Base-by-base conservation (phyloP, 306 rosid species). In the Inga leiocalycina region DNA sequence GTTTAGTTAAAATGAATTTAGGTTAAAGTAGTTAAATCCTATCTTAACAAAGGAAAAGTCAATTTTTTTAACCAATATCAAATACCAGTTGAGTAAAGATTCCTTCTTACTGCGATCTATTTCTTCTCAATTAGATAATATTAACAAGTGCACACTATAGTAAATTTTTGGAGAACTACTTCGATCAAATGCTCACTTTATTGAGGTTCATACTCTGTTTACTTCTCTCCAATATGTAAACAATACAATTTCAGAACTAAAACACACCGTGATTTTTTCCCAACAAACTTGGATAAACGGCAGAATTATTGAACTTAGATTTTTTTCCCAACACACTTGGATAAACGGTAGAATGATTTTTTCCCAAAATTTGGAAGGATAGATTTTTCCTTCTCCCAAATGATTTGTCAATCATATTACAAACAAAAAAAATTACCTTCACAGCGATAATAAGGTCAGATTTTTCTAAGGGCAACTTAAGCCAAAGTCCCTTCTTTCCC, bases 401-500 rank as follows among this genome's bases (percentile, higher is more conserved):
- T 57, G 12, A 10, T 62, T 22, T 62, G 10, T 62, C 11, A 27
- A 24, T 24, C 17, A 27, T 62, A 24, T 24, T 4, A 27, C 69
- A 64, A 11, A 39, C 39, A 27, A 4, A 30, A 13, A 2, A 84
- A 90, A 90, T 89, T 89, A 93, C 99, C 99, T 96, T 92, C 48
- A 96, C 83, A 48, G 98, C 96, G 74, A 89, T 59, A 79, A 96
- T 94, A 71, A 96, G 91, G 65, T 90, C 92, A 17, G 94, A 93
- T 74, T 85, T 84, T 48, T 93, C 97, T 71, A 88, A 81, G 1
- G 88, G 97, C 85, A 96, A 81, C 90, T 93, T 91, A 24, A 96
- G 98, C 99, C 99, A 96, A 79, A 96, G 78, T 65, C 99, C 99
- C 81, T 93, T 92, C 90, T 93, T 96, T 79, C 99, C 97, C 99